Evolutionary conservation across 305 asterid genomes (phyloP).

Genomic region (Ajuga reptans): DNA sequence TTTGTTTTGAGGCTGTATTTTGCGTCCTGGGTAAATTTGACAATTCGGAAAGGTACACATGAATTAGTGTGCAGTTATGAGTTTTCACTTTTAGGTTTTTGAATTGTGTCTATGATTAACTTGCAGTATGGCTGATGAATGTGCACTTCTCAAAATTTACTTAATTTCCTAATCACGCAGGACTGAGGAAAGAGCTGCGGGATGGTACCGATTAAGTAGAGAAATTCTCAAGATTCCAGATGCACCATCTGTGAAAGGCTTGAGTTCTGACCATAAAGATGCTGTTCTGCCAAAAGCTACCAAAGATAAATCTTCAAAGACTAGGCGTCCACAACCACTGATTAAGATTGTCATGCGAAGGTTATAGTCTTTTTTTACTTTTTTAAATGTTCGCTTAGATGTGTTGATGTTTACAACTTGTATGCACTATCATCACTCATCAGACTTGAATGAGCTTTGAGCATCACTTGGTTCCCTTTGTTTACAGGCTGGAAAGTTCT

Average conservation of each 20-base stretch:
- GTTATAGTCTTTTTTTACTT: slow-evolving; percentile 33
- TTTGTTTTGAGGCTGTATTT: slow-evolving; percentile 92
- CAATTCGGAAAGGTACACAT: slow-evolving; percentile 72
- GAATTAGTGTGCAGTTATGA: background rate
- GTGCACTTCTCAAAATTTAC: background rate
- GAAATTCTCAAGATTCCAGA: slow-evolving; percentile 94
- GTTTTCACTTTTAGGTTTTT: background rate
- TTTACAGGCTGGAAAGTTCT: slow-evolving; percentile 82
- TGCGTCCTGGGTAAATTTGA: slow-evolving; percentile 93
- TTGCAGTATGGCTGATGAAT: background rate
- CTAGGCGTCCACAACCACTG: slow-evolving; percentile 89
- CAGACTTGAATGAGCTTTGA: slow-evolving; percentile 3
- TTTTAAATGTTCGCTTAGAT: slow-evolving; percentile 10
- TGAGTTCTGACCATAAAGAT: slow-evolving; percentile 59
- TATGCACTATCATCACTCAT: background rate
- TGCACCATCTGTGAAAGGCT: slow-evolving; percentile 67
- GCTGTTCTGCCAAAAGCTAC: slow-evolving; percentile 46
- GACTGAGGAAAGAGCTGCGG: slow-evolving; percentile 97
- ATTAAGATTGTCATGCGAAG: slow-evolving; percentile 99
- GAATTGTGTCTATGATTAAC: background rate
- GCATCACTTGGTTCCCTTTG: slow-evolving; percentile 16
- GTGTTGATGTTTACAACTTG: background rate
- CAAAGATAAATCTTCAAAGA: slow-evolving; percentile 76
- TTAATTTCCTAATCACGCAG: slow-evolving; percentile 29
- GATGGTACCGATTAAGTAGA: slow-evolving; percentile 92